A percentile compares a stretch with the other conserved stretches of the same genome.
These are phyloP conservation scores for Botryotinia convoluta DNA, from an alignment of 2,329 filamentous ascomycete genomes.

Conservation along the genomic window DNA sequence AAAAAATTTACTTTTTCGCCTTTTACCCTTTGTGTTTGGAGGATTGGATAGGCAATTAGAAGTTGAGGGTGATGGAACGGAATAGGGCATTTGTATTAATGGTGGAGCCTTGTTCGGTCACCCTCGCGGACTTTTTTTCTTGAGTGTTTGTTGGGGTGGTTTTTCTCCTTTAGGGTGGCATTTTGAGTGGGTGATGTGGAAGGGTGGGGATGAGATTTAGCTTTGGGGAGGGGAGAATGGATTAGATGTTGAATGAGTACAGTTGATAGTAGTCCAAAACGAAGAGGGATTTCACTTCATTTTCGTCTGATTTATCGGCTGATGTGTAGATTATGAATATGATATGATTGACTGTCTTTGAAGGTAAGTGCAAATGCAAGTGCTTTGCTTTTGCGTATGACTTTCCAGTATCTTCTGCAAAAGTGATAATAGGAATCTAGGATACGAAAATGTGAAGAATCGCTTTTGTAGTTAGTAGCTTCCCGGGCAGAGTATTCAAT, in stretches of 20 bases:
- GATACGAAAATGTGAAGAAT: not conserved
- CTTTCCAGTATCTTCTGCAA: not conserved
- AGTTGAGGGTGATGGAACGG: not conserved
- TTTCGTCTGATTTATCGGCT: not conserved
- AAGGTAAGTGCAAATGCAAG: not conserved
- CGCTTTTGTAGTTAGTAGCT: not conserved
- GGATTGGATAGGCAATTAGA: conserved; percentile 9
- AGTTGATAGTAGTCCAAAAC: conserved; percentile 7
- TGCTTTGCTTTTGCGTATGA: not conserved
- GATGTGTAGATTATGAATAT: not conserved
- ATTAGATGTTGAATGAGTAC: conserved; percentile 2
- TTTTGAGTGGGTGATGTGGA: not conserved
- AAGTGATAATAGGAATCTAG: not conserved
- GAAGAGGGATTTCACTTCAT: not conserved
- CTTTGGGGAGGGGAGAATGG: not conserved
- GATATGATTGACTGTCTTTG: not conserved
- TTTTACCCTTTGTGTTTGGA: conserved; percentile 2
- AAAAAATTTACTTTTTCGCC: conserved; percentile 8
- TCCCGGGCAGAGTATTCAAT: too few species aligned
- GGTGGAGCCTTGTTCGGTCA: conserved; percentile 7
- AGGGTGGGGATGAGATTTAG: not conserved
- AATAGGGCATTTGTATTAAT: conserved; percentile 19
- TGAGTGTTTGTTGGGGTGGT: not conserved
- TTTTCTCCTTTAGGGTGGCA: not conserved
- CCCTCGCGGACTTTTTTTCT: not conserved